Evolutionary conservation across 495 filamentous ascomycete genomes (phyloP), one percentile per base, ranked within the genome.

Genomic region (Aspergillus mulundensis): DNA sequence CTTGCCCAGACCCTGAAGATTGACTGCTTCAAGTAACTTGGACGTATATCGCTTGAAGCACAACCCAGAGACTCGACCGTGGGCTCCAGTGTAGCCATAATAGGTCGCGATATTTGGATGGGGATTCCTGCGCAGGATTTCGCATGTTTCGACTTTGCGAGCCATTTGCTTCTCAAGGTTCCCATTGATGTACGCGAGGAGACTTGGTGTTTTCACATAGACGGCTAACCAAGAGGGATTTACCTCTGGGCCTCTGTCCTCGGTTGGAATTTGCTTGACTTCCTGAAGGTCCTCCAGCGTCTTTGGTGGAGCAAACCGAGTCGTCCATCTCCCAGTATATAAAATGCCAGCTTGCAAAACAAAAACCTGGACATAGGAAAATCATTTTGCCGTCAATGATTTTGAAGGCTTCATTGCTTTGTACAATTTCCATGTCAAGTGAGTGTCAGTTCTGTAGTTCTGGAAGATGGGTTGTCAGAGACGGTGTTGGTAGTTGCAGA

Each of bases 71-170:
- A 77, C 70, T 56, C 64, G 63, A 53, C 68, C 66, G 14, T 62
- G 44, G 30, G 53, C 62, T 38, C 69, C 62, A 11, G 61, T 54
- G 56, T 59, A 73, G 19, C 62, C 68, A 52, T 70, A 69, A 56
- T 75, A 74, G 30, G 52, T 50, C 39, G 73, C 62, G 46, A 73
- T 72, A 53, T 71, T 69, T 15, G 66, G 71, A 56, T 77, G 69
- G 16, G 72, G 71, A 45, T 70, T 66, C 49, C 44, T 23, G 55
- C 70, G 43, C 32, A 71, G 68, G 7, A 73, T 64, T 56, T 72
- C 54, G 55, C 64, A 71, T 30, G 54, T 61, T 44, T 61, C 53
- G 43, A 59, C 50, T 60, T 70, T 64, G 54, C 56, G 56, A 41
- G 52, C 25, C 38, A 69, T 61, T 49, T 52, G 48, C 15, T 60